phyloP scores from a whole-genome alignment of 2,329 filamentous ascomycete genomes.

The Exserohilum rostratum region DNA sequence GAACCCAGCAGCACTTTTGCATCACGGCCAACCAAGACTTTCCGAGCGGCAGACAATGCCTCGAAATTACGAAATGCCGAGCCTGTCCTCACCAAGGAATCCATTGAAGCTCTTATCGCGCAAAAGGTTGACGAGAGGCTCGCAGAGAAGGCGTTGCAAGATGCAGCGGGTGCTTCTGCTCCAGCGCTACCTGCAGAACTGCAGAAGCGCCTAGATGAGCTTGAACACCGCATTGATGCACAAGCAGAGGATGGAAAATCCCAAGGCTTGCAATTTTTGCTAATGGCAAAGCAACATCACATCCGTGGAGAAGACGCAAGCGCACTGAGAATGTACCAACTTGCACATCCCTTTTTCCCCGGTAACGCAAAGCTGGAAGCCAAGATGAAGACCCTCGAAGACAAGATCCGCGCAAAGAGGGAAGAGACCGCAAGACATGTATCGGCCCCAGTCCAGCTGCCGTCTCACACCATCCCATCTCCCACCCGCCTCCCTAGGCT shows the following conservation, averaged over 20 bases:
- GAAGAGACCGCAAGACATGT: conserved; percentile 32
- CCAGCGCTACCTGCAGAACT: conserved; percentile 73
- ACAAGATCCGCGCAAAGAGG: conserved; percentile 54
- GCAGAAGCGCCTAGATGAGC: conserved; percentile 77
- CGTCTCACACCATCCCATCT: conserved; percentile 15
- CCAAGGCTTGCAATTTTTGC: conserved; percentile 80
- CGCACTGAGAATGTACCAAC: conserved; percentile 83
- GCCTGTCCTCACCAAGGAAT: conserved; percentile 60
- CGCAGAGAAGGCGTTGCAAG: conserved; percentile 71
- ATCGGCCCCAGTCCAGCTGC: conserved; percentile 20
- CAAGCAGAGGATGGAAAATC: conserved; percentile 73
- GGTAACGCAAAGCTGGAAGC: conserved; percentile 74
- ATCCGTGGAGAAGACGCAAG: conserved; percentile 78
- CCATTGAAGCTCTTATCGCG: conserved; percentile 90
- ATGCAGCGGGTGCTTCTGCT: conserved; percentile 56
- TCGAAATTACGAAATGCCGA: conserved; percentile 35
- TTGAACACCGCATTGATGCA: conserved; percentile 83
- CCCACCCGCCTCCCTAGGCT: conserved; percentile 33
- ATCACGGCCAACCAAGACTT: conserved; percentile 50
- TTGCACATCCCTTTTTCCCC: conserved; percentile 84
- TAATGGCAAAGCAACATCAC: conserved; percentile 93
- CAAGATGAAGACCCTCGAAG: conserved; percentile 62
- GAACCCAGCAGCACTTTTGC: conserved; percentile 46
- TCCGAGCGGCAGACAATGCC: conserved; percentile 45
- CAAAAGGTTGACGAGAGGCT: conserved; percentile 90